A percentile compares a stretch with the other conserved stretches of the same genome.
phyloP scores from a whole-genome alignment of 2,329 filamentous ascomycete species.

The Cyphellophora europaea region DNA sequence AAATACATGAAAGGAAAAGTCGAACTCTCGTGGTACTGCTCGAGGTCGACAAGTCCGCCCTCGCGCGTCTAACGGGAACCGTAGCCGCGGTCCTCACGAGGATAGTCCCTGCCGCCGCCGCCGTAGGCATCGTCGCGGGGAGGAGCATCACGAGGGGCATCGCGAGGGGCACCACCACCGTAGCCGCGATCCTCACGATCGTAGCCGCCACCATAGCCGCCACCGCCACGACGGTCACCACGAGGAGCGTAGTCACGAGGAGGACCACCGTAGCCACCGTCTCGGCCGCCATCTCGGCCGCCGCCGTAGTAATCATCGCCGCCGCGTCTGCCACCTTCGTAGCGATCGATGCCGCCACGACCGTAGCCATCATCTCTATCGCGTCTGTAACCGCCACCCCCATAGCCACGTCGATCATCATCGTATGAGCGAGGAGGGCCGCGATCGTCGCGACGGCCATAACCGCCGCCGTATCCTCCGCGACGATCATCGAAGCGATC shows the following conservation, averaged over 20 bases:
- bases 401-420: slow-evolving; percentile 32
- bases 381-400: slow-evolving; percentile 32
- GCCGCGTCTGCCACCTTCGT: slow-evolving; percentile 31
- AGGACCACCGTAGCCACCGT: slow-evolving; percentile 46
- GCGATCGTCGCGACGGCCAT: slow-evolving; percentile 38
- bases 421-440: slow-evolving; percentile 28
- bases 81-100: slow-evolving; percentile 18
- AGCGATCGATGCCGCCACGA: slow-evolving; percentile 39
- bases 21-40: no score
- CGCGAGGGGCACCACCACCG: slow-evolving; percentile 9
- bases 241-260: slow-evolving; percentile 33
- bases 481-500: slow-evolving; percentile 46
- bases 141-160: slow-evolving; percentile 16
- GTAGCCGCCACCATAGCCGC: slow-evolving; percentile 29
- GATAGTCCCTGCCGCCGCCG: slow-evolving; percentile 10
- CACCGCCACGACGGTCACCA: slow-evolving; percentile 22
- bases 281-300: slow-evolving; percentile 33
- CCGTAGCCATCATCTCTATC: slow-evolving; percentile 34
- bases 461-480: slow-evolving; percentile 20
- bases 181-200: slow-evolving; percentile 25
- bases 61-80: slow-evolving; percentile 16
- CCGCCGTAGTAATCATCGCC: slow-evolving; percentile 34
- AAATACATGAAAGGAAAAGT: no score
- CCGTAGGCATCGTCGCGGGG: slow-evolving; percentile 15
- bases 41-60: no score